Percentiles rank a stretch among this genome's conserved stretches.
phyloP scores from a whole-genome alignment of 345 rosid species.

The Barbarea vulgaris region DNA sequence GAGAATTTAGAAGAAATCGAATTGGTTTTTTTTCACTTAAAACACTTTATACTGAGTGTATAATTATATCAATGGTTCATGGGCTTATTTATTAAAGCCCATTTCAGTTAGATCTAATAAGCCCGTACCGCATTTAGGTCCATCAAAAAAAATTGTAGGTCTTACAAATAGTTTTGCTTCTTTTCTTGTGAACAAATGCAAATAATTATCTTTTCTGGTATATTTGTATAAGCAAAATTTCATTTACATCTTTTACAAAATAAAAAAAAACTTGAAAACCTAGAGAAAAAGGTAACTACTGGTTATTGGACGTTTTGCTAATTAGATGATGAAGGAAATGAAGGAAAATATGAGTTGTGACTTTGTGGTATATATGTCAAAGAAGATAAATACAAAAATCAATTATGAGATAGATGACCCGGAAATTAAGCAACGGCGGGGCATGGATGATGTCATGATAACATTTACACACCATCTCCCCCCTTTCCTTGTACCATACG shows the following conservation, averaged over 20 bases:
- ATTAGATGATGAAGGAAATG: neutral
- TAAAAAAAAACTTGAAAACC: neutral
- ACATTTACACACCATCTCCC: neutral
- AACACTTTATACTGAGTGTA: neutral
- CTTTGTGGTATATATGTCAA: constrained; percentile 6
- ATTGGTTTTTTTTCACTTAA: neutral
- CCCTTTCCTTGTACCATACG: constrained; percentile 20
- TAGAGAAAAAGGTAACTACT: neutral
- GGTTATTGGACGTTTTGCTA: neutral
- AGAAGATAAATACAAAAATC: constrained; percentile 18
- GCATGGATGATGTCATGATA: constrained; percentile 35
- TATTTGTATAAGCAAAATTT: neutral
- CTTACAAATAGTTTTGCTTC: neutral
- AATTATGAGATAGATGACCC: constrained; percentile 27
- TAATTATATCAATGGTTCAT: neutral
- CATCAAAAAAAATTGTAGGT: neutral
- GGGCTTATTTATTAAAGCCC: constrained; percentile 3
- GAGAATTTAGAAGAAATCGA: neutral
- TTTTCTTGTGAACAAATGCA: neutral
- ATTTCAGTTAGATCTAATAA: neutral
- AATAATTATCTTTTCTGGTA: neutral
- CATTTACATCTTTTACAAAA: neutral
- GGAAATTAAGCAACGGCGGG: constrained; percentile 32
- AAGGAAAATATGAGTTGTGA: constrained; percentile 22
- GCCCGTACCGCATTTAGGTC: neutral